Evolutionary conservation across 2,329 filamentous ascomycete species (phyloP), one percentile per base, ranked within the genome.

Genomic region (Cephalotrichum gorgonifer): DNA sequence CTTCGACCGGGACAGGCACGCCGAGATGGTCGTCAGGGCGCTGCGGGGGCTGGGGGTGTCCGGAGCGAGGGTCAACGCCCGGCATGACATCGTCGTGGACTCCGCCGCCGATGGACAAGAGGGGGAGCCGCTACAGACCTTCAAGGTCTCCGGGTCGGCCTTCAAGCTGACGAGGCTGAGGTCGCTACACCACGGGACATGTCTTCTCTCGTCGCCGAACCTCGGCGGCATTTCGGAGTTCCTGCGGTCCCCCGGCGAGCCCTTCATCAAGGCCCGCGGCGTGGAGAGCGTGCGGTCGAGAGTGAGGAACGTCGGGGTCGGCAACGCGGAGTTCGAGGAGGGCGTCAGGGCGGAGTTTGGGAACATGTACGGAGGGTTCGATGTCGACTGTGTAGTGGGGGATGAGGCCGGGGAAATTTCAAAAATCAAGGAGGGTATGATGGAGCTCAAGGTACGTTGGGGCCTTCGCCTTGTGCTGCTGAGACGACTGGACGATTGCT

Each of bases 141-240:
- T 83, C 60, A 98, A 98, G 64, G 77, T 97, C 11, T 95, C 89
- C 0, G 93, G 93, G 1, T 96, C 89, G 1, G 93, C 93, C 11
- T 98, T 95, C 69, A 97, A 97, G 66, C 73, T 98, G 48, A 96
- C 87, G 0, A 75, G 86, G 23, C 70, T 79, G 44, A 77, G 91
- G 42, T 85, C 89, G 7, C 72, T 98, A 51, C 93, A 98, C 65
- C 93, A 98, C 65, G 93, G 90, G 7, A 98, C 93, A 0, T 93
- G 89, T 58, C 73, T 98, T 41, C 72, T 97, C 2, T 73, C 76
- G 30, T 90, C 87, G 48, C 84, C 85, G 2, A 86, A 95, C 60
- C 70, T 97, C 39, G 63, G 69, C 27, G 67, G 72, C 38, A 85
- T 97, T 26, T 79, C 82, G 2, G 66, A 74, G 2, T 80, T 91